Conservation (phyloP, 805 yeast species). For the Candida manassasensis region DNA sequence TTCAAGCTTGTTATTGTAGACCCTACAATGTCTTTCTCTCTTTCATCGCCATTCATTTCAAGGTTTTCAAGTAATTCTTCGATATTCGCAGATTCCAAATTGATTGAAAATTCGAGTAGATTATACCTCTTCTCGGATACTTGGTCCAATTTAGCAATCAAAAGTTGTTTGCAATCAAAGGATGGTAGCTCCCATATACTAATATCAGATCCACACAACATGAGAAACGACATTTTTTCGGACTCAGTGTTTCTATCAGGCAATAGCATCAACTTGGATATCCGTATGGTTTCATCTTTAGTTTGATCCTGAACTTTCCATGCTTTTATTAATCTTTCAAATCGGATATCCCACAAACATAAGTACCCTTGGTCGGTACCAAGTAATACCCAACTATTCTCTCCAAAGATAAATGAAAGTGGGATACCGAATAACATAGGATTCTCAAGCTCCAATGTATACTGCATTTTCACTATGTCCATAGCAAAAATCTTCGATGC, state of each 20-base stretch:
- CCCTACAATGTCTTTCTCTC: conserved; percentile 10
- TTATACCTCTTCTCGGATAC: conserved; percentile 21
- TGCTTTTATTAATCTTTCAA: conserved; percentile 52
- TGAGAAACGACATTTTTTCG: conserved; percentile 1
- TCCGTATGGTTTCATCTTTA: neutral
- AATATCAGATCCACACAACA: conserved; percentile 50
- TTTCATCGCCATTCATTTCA: conserved; percentile 15
- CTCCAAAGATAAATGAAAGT: conserved; percentile 54
- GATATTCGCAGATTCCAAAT: conserved; percentile 10
- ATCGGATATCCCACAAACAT: conserved; percentile 78
- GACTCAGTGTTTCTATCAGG: conserved; percentile 1
- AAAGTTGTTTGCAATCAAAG: conserved; percentile 46
- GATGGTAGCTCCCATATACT: conserved; percentile 74
- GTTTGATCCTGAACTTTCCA: conserved; percentile 47
- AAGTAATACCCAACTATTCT: conserved; percentile 57
- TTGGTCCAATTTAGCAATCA: conserved; percentile 14
- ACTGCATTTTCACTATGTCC: conserved; percentile 56
- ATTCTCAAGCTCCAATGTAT: conserved; percentile 40
- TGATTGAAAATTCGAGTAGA: conserved; percentile 17
- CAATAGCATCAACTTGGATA: conserved; percentile 1
- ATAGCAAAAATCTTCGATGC: conserved; percentile 45
- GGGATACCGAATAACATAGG: conserved; percentile 65
- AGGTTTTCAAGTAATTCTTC: conserved; percentile 16
- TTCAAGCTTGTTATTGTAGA: neutral
- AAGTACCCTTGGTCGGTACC: conserved; percentile 76